phyloP scores from a whole-genome alignment of 805 yeast species.

The Metschnikowia arizonensis region DNA sequence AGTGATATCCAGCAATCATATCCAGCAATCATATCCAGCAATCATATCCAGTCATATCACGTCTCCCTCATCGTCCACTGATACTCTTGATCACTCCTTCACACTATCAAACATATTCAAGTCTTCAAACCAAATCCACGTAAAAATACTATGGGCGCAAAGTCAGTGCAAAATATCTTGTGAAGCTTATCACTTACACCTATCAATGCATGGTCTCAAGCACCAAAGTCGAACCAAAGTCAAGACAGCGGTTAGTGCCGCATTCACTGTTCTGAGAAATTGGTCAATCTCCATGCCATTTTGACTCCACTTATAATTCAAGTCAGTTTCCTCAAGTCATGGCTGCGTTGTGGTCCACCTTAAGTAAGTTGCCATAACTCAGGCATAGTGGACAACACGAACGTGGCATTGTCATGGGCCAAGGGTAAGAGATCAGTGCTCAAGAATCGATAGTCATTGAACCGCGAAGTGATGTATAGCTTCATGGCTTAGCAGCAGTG shows the following conservation, averaged over 20 bases:
- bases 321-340: constrained; percentile 72
- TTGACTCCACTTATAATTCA: constrained; percentile 68
- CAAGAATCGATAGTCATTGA: constrained; percentile 70
- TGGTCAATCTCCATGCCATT: constrained; percentile 64
- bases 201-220: constrained; percentile 76
- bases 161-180: constrained; percentile 74
- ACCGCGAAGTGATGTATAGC: too few relatives aligned
- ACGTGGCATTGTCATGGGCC: constrained; percentile 79
- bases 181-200: constrained; percentile 92
- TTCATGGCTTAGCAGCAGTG: too few relatives aligned
- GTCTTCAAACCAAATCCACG: constrained; percentile 74
- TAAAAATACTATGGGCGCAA: constrained; percentile 66
- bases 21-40: too few relatives aligned
- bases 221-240: constrained; percentile 76
- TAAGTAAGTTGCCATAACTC: constrained; percentile 61
- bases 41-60: too few relatives aligned
- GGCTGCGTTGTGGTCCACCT: constrained; percentile 74
- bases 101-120: constrained; percentile 59
- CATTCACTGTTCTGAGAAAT: constrained; percentile 49
- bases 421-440: constrained; percentile 90
- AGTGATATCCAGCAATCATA: too few relatives aligned
- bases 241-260: constrained; percentile 76
- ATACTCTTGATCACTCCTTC: constrained; percentile 63
- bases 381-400: constrained; percentile 91
- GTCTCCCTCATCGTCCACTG: constrained; percentile 24